Evolutionary conservation across 495 filamentous ascomycete species (phyloP).

Genomic region (Xylaria castorea): DNA sequence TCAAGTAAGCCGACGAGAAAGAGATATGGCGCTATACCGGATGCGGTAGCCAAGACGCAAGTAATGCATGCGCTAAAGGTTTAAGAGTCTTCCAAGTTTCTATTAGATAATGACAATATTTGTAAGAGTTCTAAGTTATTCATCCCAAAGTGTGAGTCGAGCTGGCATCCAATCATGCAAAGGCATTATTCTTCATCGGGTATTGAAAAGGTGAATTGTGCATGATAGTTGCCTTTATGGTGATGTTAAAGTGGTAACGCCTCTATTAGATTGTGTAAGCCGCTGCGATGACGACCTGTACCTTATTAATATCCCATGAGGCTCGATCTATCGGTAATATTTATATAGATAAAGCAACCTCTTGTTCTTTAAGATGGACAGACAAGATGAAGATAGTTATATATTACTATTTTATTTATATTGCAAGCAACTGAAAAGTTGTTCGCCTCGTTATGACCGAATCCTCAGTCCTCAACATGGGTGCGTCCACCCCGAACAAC

Average conservation of each 20-base stretch:
- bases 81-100: no score
- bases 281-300: not conserved
- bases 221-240: slow-evolving; percentile 8
- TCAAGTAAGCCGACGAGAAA: not conserved
- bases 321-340: not conserved
- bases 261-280: not conserved
- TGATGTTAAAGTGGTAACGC: not conserved
- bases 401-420: not conserved
- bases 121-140: not conserved
- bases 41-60: slow-evolving; percentile 42
- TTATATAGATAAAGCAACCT: not conserved
- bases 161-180: not conserved
- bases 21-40: slow-evolving; percentile 35
- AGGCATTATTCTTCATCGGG: slow-evolving; percentile 1
- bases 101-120: not conserved
- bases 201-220: slow-evolving; percentile 26
- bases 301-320: not conserved
- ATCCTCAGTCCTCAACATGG: slow-evolving; percentile 23
- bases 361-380: not conserved
- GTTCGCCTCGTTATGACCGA: slow-evolving; percentile 19
- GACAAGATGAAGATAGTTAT: not conserved
- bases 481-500: slow-evolving; percentile 8
- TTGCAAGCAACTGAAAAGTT: not conserved
- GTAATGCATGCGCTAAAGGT: slow-evolving; percentile 35
- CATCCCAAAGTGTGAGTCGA: not conserved